Conservation (phyloP, 352 stramenopile species). For the Phytophthora europaea region DNA sequence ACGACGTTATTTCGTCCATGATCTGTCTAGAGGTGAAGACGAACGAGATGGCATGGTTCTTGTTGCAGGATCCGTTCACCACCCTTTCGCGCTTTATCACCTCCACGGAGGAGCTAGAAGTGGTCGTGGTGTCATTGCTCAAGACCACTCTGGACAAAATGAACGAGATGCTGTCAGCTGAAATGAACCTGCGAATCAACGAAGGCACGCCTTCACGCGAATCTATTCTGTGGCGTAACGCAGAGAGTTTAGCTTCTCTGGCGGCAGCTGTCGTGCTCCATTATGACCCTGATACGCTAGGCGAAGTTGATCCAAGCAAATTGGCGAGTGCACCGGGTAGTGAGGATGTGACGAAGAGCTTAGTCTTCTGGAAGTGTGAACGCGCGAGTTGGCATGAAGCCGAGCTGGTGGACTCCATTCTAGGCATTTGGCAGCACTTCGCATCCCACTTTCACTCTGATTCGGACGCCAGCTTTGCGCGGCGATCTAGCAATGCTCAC, state of each 20-base stretch:
- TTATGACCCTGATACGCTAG: slow-evolving; percentile 82
- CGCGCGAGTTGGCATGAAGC: slow-evolving; percentile 79
- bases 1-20: slow-evolving; percentile 88
- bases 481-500: slow-evolving; percentile 60
- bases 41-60: slow-evolving; percentile 86
- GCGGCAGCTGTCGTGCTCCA: slow-evolving; percentile 82
- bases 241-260: slow-evolving; percentile 80
- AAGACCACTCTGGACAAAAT: slow-evolving; percentile 84
- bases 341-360: slow-evolving; percentile 34
- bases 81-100: slow-evolving; percentile 74
- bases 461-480: slow-evolving; percentile 81
- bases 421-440: slow-evolving; percentile 87
- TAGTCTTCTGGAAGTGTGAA: slow-evolving; percentile 85
- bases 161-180: slow-evolving; percentile 76
- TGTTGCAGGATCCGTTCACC: slow-evolving; percentile 84
- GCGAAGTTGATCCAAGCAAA: slow-evolving; percentile 57
- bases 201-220: slow-evolving; percentile 73
- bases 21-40: slow-evolving; percentile 83
- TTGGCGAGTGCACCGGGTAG: slow-evolving; percentile 18
- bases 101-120: slow-evolving; percentile 67
- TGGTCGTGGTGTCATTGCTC: slow-evolving; percentile 78
- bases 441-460: slow-evolving; percentile 77
- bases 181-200: slow-evolving; percentile 74
- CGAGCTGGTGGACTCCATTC: slow-evolving; percentile 79
- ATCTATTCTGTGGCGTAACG: slow-evolving; percentile 84